Conservation (phyloP, 495 filamentous ascomycete genomes). For the Aspergillus egyptiacus region DNA sequence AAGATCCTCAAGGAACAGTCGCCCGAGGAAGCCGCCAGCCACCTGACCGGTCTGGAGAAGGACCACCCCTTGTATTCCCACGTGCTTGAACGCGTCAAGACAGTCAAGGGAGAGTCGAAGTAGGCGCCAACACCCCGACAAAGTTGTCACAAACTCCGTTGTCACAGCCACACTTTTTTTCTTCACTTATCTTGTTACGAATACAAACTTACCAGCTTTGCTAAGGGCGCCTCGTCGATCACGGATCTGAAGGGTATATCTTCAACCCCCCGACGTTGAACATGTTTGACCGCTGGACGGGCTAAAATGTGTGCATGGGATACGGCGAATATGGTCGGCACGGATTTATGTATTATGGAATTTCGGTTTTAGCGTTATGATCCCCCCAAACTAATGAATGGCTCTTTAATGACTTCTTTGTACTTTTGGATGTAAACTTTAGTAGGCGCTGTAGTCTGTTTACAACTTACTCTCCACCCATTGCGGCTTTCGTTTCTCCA, state of each 20-base stretch:
- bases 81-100: conserved; percentile 66
- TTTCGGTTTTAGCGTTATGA: conserved; percentile 15
- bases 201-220: conserved; percentile 12
- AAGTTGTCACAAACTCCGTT: conserved; percentile 1
- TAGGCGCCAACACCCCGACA: conserved; percentile 21
- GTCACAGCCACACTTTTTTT: conserved; percentile 5
- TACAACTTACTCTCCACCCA: conserved; percentile 78
- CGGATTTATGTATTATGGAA: conserved; percentile 15
- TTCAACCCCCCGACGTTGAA: conserved; percentile 16
- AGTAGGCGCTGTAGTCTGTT: too few relatives aligned
- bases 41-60: conserved; percentile 70
- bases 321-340: conserved; percentile 32
- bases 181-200: conserved; percentile 5
- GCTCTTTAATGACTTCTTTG: background rate
- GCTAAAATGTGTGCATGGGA: conserved; percentile 26
- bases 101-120: conserved; percentile 59
- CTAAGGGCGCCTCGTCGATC: conserved; percentile 18
- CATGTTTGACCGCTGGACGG: conserved; percentile 22
- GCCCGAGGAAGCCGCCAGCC: conserved; percentile 59
- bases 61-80: conserved; percentile 65
- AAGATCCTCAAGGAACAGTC: conserved; percentile 68
- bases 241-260: conserved; percentile 15
- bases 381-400: conserved; percentile 11
- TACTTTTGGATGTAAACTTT: conserved; percentile 17
- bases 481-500: conserved; percentile 69